Base-by-base conservation (phyloP, 805 yeast genomes). In the Wickerhamomyces silvicola region DNA sequence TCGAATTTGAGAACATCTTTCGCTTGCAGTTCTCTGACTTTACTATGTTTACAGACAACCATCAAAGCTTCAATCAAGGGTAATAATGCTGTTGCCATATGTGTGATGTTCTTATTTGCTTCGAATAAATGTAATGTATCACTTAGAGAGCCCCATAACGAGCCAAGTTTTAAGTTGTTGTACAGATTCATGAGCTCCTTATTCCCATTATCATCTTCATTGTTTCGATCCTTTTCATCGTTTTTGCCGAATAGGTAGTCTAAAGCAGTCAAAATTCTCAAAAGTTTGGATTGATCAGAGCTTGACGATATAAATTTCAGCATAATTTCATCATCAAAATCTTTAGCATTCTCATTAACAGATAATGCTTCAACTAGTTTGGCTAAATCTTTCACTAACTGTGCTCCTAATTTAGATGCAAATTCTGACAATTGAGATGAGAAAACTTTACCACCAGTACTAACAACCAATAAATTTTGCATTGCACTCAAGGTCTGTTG, bases 41-140 rank as follows among this genome's bases (percentile, higher is more conserved):
- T 72, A 44, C 85, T 75, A 49, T 84, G 94, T 50, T 88, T 88
- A 59, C 95, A 87, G n/a, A 92, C 92, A 30, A 90, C 95, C 94
- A 92, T 86, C 35, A 92, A 64, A 0, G 95, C 78, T 54, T 90
- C 98, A 39, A 90, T 85, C 39, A 87, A 57, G 0, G 97, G 97
- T 16, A 90, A 63, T 16, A 88, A 59, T 1, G 84, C 80, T 1
- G 94, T 81, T 0, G 95, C 87, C 27, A 85, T 74, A 28, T 76
- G 75, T 15, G 72, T 61, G 41, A 79, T 59, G 11, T 65, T 64
- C 11, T 70, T 66, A 24, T 72, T 70, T 15, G 70, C 76, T 48
- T 80, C 90, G 36, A 83, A 62, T 6, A 70, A 65, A 25, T 75
- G 58, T 46, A 86, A 62, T 43, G 85, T 78, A 30, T 75, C 82